These are phyloP conservation scores for Elsinoe batatas DNA, from an alignment of 2,329 filamentous ascomycete species.

Conservation along the genomic window DNA sequence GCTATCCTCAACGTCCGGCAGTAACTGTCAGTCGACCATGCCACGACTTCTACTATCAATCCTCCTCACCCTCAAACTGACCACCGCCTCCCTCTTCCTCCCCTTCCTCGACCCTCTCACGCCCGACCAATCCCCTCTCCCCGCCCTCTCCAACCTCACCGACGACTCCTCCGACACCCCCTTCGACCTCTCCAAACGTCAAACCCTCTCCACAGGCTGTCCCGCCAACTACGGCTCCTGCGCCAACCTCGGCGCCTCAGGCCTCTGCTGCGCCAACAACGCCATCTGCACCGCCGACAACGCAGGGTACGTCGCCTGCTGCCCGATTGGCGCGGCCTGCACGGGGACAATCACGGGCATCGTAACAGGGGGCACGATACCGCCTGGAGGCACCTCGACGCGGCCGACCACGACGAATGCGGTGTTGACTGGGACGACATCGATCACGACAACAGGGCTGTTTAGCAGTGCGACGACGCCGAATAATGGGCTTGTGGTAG, in stretches of 20 bases:
- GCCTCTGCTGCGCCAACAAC: conserved; percentile 46
- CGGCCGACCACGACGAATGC: conserved; percentile 14
- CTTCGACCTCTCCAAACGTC: conserved; percentile 25
- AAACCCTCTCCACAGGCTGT: conserved; percentile 34
- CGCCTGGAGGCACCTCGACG: conserved; percentile 18
- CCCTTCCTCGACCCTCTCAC: not conserved
- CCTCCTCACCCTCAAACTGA: not conserved
- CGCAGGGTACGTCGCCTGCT: conserved; percentile 51
- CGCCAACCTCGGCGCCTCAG: conserved; percentile 40
- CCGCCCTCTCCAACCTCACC: not conserved
- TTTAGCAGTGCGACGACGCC: conserved; percentile 18
- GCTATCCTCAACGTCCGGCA: not conserved
- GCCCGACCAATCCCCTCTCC: conserved; percentile 3
- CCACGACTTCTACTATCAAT: not conserved
- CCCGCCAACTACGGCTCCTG: conserved; percentile 45
- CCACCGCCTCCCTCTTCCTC: not conserved
- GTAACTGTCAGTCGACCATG: not conserved
- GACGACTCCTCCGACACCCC: not conserved
- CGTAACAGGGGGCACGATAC: conserved; percentile 26
- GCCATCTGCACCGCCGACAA: conserved; percentile 48
- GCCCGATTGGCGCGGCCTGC: conserved; percentile 47
- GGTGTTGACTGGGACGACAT: conserved; percentile 15
- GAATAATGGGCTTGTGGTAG: conserved; percentile 20
- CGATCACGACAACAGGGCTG: conserved; percentile 16
- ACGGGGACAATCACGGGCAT: conserved; percentile 42